Percentiles rank a stretch among this genome's conserved stretches.
Evolutionary conservation across 2,329 filamentous ascomycete genomes (phyloP).

Genomic region (Xylaria sp.): DNA sequence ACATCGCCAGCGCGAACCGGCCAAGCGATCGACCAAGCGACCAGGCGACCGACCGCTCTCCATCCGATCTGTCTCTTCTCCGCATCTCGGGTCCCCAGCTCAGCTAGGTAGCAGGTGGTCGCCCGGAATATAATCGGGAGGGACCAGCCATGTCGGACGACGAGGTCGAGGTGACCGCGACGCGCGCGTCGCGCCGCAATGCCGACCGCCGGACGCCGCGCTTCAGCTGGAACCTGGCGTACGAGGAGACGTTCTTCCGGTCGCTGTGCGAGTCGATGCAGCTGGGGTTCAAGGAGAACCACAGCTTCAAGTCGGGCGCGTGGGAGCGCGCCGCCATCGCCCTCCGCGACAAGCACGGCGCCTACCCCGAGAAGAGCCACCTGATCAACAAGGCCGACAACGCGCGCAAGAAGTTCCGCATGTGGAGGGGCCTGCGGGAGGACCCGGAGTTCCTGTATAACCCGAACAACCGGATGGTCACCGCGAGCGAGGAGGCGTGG

Average conservation of each 20-base stretch:
- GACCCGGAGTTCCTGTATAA: slow-evolving; percentile 61
- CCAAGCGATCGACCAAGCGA: too few relatives aligned
- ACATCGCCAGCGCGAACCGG: too few relatives aligned
- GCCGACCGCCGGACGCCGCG: slow-evolving; percentile 46
- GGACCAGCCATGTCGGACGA: slow-evolving; percentile 36
- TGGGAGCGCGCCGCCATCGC: slow-evolving; percentile 61
- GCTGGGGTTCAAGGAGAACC: slow-evolving; percentile 58
- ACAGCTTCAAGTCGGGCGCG: slow-evolving; percentile 64
- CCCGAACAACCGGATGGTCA: slow-evolving; percentile 52
- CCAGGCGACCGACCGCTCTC: too few relatives aligned
- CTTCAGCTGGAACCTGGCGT: slow-evolving; percentile 62
- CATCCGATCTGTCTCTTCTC: too few relatives aligned
- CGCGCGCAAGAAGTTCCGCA: slow-evolving; percentile 63
- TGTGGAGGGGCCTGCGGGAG: slow-evolving; percentile 62
- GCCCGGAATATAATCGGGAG: too few relatives aligned
- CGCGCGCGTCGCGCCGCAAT: slow-evolving; percentile 33
- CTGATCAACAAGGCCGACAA: slow-evolving; percentile 68
- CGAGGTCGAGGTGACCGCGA: slow-evolving; percentile 29
- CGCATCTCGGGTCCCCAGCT: too few relatives aligned
- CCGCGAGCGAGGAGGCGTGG: slow-evolving; percentile 61
- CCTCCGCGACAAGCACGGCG: slow-evolving; percentile 57
- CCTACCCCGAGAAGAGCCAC: slow-evolving; percentile 62
- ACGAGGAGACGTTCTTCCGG: slow-evolving; percentile 63
- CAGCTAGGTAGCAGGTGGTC: too few relatives aligned
- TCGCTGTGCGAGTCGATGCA: slow-evolving; percentile 63